These are phyloP conservation scores for Yamadazyma kitorensis DNA, from an alignment of 805 yeast species.

Conservation along the genomic window DNA sequence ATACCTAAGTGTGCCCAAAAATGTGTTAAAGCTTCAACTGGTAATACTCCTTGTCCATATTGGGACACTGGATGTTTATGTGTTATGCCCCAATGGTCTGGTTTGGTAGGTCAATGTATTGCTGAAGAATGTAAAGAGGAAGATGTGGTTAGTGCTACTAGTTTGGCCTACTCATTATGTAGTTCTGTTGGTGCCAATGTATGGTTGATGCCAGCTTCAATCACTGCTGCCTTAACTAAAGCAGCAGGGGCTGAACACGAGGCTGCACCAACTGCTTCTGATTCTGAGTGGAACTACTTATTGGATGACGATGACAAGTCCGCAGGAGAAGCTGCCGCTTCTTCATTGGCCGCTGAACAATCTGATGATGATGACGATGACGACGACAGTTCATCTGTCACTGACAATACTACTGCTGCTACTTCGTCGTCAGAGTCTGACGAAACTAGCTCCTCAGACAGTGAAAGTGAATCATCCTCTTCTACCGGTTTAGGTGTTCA, in stretches of 20 bases:
- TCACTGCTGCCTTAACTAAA: slow-evolving; percentile 16
- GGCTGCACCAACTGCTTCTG: slow-evolving; percentile 13
- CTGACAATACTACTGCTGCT: slow-evolving; percentile 1
- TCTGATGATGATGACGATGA: slow-evolving; percentile 1
- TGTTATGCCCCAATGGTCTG: slow-evolving; percentile 47
- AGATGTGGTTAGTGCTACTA: slow-evolving; percentile 37
- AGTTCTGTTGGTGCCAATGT: slow-evolving; percentile 32
- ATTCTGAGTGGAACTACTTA: slow-evolving; percentile 8
- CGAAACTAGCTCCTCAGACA: neutral
- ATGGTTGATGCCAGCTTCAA: slow-evolving; percentile 33
- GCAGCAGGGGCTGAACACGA: slow-evolving; percentile 24
- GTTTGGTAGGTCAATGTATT: slow-evolving; percentile 41
- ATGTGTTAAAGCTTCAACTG: slow-evolving; percentile 36
- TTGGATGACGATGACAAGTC: slow-evolving; percentile 1
- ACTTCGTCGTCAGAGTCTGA: slow-evolving; percentile 4
- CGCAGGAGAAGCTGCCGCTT: neutral
- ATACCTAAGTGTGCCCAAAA: slow-evolving; percentile 43
- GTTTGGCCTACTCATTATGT: slow-evolving; percentile 42
- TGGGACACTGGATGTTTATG: slow-evolving; percentile 54
- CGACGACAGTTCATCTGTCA: neutral
- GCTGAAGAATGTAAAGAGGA: slow-evolving; percentile 35
- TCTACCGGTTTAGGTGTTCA: neutral
- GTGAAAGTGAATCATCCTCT: slow-evolving; percentile 3
- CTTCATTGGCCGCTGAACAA: neutral
- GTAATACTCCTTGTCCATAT: slow-evolving; percentile 50